Conservation (phyloP, 2,329 filamentous ascomycete genomes). For the Colletotrichum eleusines region DNA sequence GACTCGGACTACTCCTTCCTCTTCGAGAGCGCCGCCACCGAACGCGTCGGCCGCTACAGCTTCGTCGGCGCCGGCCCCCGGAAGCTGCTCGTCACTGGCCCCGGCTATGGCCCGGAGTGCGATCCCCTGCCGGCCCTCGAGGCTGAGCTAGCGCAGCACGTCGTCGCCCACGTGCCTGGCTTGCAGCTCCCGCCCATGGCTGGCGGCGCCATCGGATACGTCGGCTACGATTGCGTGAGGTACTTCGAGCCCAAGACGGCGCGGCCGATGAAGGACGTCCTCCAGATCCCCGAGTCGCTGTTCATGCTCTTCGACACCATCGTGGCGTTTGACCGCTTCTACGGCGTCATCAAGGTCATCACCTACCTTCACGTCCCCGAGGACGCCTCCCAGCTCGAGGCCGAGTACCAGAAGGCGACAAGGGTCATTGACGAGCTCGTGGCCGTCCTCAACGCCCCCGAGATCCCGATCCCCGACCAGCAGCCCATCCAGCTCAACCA, state of each 20-base stretch:
- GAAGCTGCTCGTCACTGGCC: constrained; percentile 89
- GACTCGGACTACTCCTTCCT: constrained; percentile 87
- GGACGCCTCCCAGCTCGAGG: constrained; percentile 67
- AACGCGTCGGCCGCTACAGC: constrained; percentile 94
- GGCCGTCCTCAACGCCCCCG: constrained; percentile 76
- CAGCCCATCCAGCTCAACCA: constrained; percentile 78
- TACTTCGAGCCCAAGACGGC: constrained; percentile 99
- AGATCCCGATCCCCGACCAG: constrained; percentile 83
- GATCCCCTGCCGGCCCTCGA: constrained; percentile 90
- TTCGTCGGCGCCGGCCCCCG: constrained; percentile 86
- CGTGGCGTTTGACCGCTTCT: constrained; percentile 94
- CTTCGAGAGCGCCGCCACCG: constrained; percentile 94
- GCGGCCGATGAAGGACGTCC: constrained; percentile 86
- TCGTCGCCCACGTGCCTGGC: constrained; percentile 86
- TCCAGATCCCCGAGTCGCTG: constrained; percentile 90
- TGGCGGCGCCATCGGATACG: constrained; percentile 94
- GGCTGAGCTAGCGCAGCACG: constrained; percentile 80
- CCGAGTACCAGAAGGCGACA: constrained; percentile 77
- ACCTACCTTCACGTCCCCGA: constrained; percentile 84
- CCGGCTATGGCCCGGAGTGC: constrained; percentile 84
- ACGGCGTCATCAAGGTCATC: constrained; percentile 90
- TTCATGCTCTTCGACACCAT: constrained; percentile 99
- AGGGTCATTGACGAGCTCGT: constrained; percentile 75
- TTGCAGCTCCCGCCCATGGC: constrained; percentile 87
- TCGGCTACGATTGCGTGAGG: constrained; percentile 96